Percentiles rank a stretch among this genome's conserved stretches.
These are phyloP conservation scores for Kuraishia ogatae DNA, from an alignment of 805 yeast species.

Conservation along the genomic window DNA sequence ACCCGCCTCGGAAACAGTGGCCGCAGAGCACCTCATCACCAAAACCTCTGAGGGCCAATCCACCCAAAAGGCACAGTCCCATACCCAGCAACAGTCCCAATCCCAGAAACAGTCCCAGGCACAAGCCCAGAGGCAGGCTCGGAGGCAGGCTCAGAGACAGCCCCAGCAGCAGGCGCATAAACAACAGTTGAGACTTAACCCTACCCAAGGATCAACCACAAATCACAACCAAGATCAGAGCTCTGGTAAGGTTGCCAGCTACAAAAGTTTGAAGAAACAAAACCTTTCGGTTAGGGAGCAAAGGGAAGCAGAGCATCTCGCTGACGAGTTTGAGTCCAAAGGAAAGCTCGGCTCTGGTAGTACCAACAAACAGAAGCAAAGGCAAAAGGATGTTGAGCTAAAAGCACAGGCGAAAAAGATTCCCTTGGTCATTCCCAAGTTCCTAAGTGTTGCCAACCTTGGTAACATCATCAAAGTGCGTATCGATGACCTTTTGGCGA, in stretches of 20 bases:
- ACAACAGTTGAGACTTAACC: background rate
- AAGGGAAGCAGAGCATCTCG: background rate
- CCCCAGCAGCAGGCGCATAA: background rate
- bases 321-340: background rate
- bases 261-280: background rate
- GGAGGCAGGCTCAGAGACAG: background rate
- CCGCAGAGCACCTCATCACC: too few species aligned
- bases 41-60: background rate
- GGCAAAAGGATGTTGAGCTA: background rate
- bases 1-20: background rate
- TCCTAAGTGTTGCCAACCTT: constrained; percentile 69
- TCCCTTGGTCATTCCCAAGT: constrained; percentile 52
- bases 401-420: constrained; percentile 2
- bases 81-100: too few species aligned
- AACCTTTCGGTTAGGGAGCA: background rate
- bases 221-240: background rate
- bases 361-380: background rate
- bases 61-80: too few species aligned
- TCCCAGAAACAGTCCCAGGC: background rate
- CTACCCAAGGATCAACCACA: background rate
- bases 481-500: constrained; percentile 46
- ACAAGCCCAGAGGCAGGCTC: background rate
- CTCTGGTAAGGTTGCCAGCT: background rate
- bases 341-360: background rate
- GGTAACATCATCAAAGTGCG: constrained; percentile 65